Evolutionary conservation across 148 eudicot species (phyloP).

Genomic region (Dianthus caryophyllus): DNA sequence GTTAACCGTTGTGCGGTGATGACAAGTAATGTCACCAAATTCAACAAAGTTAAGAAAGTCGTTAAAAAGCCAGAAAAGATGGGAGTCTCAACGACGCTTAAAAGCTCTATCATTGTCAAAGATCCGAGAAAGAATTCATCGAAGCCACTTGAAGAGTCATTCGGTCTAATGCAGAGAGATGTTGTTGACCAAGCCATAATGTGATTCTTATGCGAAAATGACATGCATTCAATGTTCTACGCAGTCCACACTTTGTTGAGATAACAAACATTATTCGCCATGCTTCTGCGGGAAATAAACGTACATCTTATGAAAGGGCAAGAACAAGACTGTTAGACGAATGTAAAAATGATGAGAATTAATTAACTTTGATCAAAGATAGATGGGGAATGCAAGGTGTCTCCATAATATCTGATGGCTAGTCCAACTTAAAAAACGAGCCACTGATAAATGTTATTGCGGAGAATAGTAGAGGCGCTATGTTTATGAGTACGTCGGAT

Average conservation of each 20-base stretch:
- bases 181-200: background rate
- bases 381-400: conserved; percentile 10
- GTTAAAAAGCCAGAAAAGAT: background rate
- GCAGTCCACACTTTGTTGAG: background rate
- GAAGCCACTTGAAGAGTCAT: background rate
- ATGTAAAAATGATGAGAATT: background rate
- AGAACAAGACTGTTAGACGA: background rate
- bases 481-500: conserved; percentile 12
- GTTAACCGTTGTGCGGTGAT: background rate
- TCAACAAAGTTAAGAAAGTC: background rate
- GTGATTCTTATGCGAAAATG: background rate
- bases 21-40: background rate
- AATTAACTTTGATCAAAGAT: conserved; percentile 6
- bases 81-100: background rate
- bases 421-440: conserved; percentile 17
- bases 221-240: background rate
- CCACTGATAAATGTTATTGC: conserved; percentile 20
- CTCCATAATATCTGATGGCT: conserved; percentile 17
- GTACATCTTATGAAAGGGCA: background rate
- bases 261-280: background rate
- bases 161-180: background rate
- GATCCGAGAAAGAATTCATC: background rate
- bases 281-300: background rate
- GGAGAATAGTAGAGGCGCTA: conserved; percentile 2
- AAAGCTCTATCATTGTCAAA: background rate